Evolutionary conservation across 164 flowering plant genomes (phyloP).

Genomic region (Liriodendron chinense): DNA sequence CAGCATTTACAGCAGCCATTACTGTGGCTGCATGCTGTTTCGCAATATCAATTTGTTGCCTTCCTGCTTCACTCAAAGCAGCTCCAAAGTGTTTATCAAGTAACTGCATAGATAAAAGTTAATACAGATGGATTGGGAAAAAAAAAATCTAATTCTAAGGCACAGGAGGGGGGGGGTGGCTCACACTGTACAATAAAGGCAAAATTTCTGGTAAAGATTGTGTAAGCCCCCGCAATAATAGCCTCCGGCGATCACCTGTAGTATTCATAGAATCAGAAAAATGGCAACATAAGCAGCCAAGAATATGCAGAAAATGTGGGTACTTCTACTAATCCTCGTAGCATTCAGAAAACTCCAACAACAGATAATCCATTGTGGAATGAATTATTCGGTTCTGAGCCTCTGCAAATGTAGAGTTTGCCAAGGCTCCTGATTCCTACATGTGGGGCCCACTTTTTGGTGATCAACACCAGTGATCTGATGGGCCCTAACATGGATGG

Average conservation of each 20-base stretch:
- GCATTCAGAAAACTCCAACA: background rate
- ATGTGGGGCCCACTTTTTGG: background rate
- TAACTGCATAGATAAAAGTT: constrained; percentile 40
- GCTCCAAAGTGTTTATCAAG: constrained; percentile 93
- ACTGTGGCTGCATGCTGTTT: constrained; percentile 90
- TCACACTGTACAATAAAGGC: constrained; percentile 75
- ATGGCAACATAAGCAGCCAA: constrained; percentile 11
- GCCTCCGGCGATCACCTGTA: constrained; percentile 88
- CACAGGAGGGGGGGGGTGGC: constrained; percentile 11
- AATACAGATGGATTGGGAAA: background rate
- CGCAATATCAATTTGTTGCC: constrained; percentile 69
- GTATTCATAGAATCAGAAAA: constrained; percentile 11
- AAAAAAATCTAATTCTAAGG: background rate
- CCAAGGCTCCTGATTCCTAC: background rate
- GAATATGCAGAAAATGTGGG: background rate
- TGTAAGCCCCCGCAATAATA: constrained; percentile 79
- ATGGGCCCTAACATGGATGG: background rate
- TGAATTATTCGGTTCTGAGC: background rate
- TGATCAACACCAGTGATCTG: background rate
- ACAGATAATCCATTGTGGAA: background rate
- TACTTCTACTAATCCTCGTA: background rate
- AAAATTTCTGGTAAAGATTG: constrained; percentile 86
- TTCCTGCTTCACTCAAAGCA: constrained; percentile 73
- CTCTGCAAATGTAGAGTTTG: background rate
- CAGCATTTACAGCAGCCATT: constrained; percentile 78